A percentile compares a stretch with the other conserved stretches of the same genome.
phyloP scores from a whole-genome alignment of 2,329 filamentous ascomycete genomes.

The Ascochyta pisi region DNA sequence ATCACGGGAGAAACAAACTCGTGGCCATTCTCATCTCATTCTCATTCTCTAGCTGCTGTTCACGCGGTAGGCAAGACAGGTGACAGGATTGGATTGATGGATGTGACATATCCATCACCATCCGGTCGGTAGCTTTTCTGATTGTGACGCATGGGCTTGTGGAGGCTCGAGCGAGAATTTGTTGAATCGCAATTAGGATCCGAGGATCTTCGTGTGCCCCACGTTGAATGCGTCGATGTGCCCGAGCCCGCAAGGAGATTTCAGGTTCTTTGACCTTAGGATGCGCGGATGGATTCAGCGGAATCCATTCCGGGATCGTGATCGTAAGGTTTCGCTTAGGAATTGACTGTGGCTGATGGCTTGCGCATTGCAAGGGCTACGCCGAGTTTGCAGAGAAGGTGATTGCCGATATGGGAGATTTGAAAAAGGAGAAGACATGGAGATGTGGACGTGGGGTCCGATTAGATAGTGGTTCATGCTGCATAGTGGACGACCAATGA shows the following conservation, averaged over 20 bases:
- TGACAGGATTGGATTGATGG: background rate
- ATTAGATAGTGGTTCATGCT: background rate
- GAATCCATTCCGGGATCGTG: slow-evolving; percentile 15
- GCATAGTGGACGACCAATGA: background rate
- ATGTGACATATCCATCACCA: background rate
- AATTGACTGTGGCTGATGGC: slow-evolving; percentile 15
- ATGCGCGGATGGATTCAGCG: slow-evolving; percentile 9
- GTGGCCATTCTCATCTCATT: background rate
- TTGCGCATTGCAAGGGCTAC: slow-evolving; percentile 10
- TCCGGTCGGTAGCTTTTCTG: no score
- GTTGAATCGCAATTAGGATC: slow-evolving; percentile 4
- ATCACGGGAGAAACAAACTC: slow-evolving; percentile 4
- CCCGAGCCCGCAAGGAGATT: slow-evolving; percentile 12
- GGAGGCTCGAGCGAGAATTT: slow-evolving; percentile 10
- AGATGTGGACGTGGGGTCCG: background rate
- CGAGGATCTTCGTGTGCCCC: slow-evolving; percentile 14
- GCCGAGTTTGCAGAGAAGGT: background rate
- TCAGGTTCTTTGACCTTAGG: slow-evolving; percentile 1
- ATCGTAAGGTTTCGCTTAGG: slow-evolving; percentile 19
- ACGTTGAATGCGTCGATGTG: slow-evolving; percentile 6
- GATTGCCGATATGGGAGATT: background rate
- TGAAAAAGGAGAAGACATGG: background rate
- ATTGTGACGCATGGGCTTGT: background rate
- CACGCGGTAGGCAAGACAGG: slow-evolving; percentile 11
- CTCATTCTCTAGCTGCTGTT: slow-evolving; percentile 5